Percentiles rank a stretch among this genome's conserved stretches.
Evolutionary conservation across 768 basidiomycete genomes (phyloP).

Genomic region (Strobilomyces dryophilus): DNA sequence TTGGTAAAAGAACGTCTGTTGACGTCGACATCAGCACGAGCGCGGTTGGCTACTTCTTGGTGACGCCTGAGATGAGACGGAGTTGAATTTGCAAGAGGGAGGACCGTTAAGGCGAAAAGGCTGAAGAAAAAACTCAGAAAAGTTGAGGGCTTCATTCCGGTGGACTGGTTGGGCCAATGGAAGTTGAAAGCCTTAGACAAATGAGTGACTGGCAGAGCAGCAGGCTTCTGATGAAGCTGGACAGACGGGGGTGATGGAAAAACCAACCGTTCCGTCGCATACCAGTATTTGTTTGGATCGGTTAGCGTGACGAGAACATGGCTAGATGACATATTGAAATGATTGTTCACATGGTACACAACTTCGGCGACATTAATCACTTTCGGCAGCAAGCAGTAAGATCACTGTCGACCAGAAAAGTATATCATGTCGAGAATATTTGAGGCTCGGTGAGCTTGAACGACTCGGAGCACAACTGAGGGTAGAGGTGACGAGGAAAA

Average conservation of each 20-base stretch:
- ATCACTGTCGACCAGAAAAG: background rate
- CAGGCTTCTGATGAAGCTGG: slow-evolving; percentile 2
- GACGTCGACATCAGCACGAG: slow-evolving; percentile 32
- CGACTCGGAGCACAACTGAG: background rate
- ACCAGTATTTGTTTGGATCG: slow-evolving; percentile 17
- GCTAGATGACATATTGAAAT: background rate
- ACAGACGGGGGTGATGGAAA: slow-evolving; percentile 2
- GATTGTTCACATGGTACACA: no score
- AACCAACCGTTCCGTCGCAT: background rate
- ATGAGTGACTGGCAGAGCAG: slow-evolving; percentile 23
- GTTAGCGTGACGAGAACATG: slow-evolving; percentile 17
- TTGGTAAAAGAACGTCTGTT: slow-evolving; percentile 33
- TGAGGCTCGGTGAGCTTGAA: background rate
- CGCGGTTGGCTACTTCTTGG: slow-evolving; percentile 45
- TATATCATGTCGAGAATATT: background rate
- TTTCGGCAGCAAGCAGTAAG: background rate
- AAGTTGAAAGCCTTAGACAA: slow-evolving; percentile 5
- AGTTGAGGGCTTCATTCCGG: slow-evolving; percentile 25
- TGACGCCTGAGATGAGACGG: slow-evolving; percentile 32
- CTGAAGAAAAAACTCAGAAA: slow-evolving; percentile 33
- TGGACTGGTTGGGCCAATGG: background rate
- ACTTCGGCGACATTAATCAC: no score
- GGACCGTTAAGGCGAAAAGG: slow-evolving; percentile 31
- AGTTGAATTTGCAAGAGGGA: slow-evolving; percentile 33
- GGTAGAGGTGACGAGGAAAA: background rate